These are phyloP conservation scores for Yarrowia sp. DNA, from an alignment of 805 yeast species.

Conservation along the genomic window DNA sequence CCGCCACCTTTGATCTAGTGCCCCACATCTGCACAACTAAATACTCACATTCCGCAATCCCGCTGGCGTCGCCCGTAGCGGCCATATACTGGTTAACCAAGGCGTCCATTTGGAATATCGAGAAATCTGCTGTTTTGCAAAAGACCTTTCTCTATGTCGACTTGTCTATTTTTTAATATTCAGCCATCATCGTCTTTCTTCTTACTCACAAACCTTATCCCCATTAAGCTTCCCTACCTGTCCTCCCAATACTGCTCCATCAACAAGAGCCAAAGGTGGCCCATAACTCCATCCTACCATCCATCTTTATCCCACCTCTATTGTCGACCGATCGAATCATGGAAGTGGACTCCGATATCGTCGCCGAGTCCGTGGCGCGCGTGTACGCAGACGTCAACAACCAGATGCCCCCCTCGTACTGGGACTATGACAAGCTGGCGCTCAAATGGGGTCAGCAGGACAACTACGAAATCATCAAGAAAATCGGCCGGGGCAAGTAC, in stretches of 20 bases:
- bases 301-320: too few relatives aligned
- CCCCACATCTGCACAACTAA: too few relatives aligned
- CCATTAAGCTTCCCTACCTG: not conserved
- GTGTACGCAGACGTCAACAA: slow-evolving; percentile 76
- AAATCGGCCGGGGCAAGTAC: slow-evolving; percentile 90
- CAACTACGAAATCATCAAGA: slow-evolving; percentile 71
- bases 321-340: not conserved
- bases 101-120: too few relatives aligned
- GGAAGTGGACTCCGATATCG: slow-evolving; percentile 20
- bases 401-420: slow-evolving; percentile 64
- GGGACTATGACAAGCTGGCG: slow-evolving; percentile 62
- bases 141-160: too few relatives aligned
- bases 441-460: slow-evolving; percentile 58
- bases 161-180: too few relatives aligned
- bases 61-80: slow-evolving; percentile 12
- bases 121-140: not conserved
- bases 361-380: slow-evolving; percentile 44
- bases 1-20: too few relatives aligned
- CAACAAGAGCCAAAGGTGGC: not conserved
- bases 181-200: not conserved
- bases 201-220: not conserved
- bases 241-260: not conserved
- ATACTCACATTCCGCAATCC: slow-evolving; percentile 4
- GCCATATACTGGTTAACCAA: slow-evolving; percentile 33
- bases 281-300: too few relatives aligned